A percentile compares a stretch with the other conserved stretches of the same genome.
These are phyloP conservation scores for Syncephalastrum sp. DNA, from an alignment of 371 early-diverging fungal species.

Conservation along the genomic window DNA sequence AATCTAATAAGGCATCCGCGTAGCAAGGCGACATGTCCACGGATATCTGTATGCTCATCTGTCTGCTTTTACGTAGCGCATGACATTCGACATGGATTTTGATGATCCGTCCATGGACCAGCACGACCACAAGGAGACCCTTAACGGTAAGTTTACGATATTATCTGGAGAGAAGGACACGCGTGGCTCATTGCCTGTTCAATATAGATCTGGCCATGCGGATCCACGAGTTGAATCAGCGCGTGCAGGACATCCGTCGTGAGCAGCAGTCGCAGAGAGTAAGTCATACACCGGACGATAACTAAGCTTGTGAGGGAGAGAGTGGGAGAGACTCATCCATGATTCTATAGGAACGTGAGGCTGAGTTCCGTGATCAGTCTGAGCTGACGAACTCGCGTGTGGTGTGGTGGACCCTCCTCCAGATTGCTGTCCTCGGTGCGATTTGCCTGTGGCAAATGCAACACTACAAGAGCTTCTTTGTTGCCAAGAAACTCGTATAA, in stretches of 20 bases:
- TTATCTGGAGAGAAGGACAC: too few species aligned
- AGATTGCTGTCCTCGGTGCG: slow-evolving; percentile 75
- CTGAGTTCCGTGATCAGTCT: slow-evolving; percentile 84
- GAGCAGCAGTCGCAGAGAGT: slow-evolving; percentile 91
- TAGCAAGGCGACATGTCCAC: neutral
- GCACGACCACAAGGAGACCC: slow-evolving; percentile 58
- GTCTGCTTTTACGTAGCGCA: slow-evolving; percentile 23
- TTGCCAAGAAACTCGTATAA: slow-evolving; percentile 91
- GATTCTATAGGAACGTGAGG: slow-evolving; percentile 74
- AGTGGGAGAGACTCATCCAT: neutral
- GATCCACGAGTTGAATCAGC: slow-evolving; percentile 79
- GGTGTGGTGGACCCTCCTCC: slow-evolving; percentile 87
- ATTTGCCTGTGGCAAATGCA: slow-evolving; percentile 93
- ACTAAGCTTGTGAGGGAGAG: neutral
- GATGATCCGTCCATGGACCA: slow-evolving; percentile 66
- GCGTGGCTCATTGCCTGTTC: too few species aligned
- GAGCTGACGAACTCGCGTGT: slow-evolving; percentile 83
- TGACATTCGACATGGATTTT: slow-evolving; percentile 75
- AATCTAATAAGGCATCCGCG: slow-evolving; percentile 10
- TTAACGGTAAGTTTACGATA: slow-evolving; percentile 46
- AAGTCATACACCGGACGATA: slow-evolving; percentile 25
- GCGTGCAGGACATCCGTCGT: slow-evolving; percentile 78
- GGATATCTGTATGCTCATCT: neutral
- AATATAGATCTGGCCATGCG: slow-evolving; percentile 63
- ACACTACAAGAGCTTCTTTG: slow-evolving; percentile 89